A percentile compares a stretch with the other conserved stretches of the same genome.
Conservation (phyloP, 352 stramenopile species). For the Globisporangium nodosum region DNA sequence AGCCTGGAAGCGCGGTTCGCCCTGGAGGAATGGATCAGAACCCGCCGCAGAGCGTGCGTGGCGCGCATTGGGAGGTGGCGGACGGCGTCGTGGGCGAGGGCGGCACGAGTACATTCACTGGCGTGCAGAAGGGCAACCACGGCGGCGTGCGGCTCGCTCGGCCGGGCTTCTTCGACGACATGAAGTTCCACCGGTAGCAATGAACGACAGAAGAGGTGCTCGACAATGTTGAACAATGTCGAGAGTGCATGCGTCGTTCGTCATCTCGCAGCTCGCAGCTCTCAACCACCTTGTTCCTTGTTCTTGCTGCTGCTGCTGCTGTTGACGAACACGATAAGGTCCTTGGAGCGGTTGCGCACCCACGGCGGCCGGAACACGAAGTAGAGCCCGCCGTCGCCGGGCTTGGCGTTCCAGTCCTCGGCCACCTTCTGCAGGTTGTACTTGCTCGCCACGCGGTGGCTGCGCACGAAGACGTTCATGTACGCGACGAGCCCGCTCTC, state of each 20-base stretch:
- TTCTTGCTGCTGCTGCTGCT: conserved; percentile 1
- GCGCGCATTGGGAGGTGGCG: conserved; percentile 53
- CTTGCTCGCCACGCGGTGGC: conserved; percentile 58
- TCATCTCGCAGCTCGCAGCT: not conserved
- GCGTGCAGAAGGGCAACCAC: conserved; percentile 42
- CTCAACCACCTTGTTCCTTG: not conserved
- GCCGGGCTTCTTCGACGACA: conserved; percentile 68
- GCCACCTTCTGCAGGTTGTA: conserved; percentile 73
- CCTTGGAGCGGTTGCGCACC: conserved; percentile 56
- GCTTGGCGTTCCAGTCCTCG: conserved; percentile 76
- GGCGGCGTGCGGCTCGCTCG: conserved; percentile 56
- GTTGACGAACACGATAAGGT: conserved; percentile 39
- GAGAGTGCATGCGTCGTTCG: not conserved
- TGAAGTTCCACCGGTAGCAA: conserved; percentile 49
- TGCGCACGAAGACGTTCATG: conserved; percentile 79
- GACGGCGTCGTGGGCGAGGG: conserved; percentile 55
- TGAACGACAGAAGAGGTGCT: not conserved
- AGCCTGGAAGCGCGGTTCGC: conserved; percentile 22
- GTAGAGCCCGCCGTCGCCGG: conserved; percentile 51
- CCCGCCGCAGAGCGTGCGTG: conserved; percentile 40
- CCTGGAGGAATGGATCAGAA: conserved; percentile 50
- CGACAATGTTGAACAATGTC: not conserved
- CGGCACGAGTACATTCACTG: conserved; percentile 25
- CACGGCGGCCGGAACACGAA: conserved; percentile 56
- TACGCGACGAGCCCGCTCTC: conserved; percentile 66